Conservation (phyloP, 225 moss, liverwort and hornwort genomes). For the Asterella californica region DNA sequence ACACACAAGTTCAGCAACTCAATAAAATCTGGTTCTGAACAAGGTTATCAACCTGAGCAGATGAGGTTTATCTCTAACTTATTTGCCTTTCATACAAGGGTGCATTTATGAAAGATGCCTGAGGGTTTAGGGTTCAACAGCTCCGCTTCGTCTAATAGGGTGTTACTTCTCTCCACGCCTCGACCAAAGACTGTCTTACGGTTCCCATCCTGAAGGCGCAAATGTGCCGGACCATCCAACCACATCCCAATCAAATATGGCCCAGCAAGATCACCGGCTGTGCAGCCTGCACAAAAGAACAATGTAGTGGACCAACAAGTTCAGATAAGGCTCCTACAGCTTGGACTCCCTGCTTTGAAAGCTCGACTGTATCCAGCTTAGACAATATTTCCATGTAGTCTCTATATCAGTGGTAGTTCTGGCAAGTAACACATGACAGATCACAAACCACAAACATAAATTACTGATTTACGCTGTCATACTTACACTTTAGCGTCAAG, state of each 20-base stretch:
- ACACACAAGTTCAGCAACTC: background rate
- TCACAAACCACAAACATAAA: background rate
- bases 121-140: background rate
- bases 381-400: no score
- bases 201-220: conserved; percentile 37
- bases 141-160: background rate
- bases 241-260: conserved; percentile 83
- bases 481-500: no score
- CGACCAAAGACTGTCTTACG: background rate
- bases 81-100: no score
- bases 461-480: background rate
- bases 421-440: background rate
- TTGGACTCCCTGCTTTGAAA: no score
- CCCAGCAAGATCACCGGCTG: no score
- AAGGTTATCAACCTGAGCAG: background rate
- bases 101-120: background rate
- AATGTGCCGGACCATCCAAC: conserved; percentile 85
- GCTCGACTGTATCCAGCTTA: no score
- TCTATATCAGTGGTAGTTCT: background rate
- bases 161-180: background rate
- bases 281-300: no score
- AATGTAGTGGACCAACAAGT: no score
- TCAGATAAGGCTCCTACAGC: no score
- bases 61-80: conserved; percentile 5
- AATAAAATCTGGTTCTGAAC: no score